Conservation (phyloP, 1,139 yeast species). For the Eremothecium coryli region DNA sequence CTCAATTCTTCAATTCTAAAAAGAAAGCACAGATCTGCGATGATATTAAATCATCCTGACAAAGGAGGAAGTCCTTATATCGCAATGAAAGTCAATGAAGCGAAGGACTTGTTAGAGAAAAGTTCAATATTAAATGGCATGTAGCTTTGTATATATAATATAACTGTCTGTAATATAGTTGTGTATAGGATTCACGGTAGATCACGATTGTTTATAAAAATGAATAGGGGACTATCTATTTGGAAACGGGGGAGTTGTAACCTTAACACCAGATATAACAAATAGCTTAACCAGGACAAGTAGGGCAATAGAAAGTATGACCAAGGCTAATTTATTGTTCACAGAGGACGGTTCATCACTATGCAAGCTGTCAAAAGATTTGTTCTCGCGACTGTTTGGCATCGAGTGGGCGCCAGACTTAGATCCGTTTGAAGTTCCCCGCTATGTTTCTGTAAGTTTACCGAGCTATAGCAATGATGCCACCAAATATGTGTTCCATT, state of each 20-base stretch:
- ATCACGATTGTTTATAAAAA: too few species aligned
- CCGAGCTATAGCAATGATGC: conserved; percentile 11
- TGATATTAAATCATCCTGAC: conserved; percentile 93
- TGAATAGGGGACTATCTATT: too few species aligned
- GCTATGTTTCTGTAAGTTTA: conserved; percentile 13
- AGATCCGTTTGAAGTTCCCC: background rate
- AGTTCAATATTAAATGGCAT: conserved; percentile 13
- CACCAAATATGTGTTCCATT: conserved; percentile 6
- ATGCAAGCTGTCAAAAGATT: conserved; percentile 6
- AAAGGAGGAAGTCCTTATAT: conserved; percentile 92
- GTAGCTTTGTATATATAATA: too few species aligned
- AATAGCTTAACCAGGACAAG: too few species aligned
- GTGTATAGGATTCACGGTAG: too few species aligned
- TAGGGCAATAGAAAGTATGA: too few species aligned
- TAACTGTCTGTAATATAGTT: too few species aligned
- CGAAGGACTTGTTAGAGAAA: conserved; percentile 33
- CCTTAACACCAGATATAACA: too few species aligned
- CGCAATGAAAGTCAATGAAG: conserved; percentile 96
- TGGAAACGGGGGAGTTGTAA: too few species aligned
- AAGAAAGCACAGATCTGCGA: conserved; percentile 80
- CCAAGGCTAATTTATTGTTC: conserved; percentile 7
- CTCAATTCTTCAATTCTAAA: conserved; percentile 60
- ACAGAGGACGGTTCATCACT: conserved; percentile 1
- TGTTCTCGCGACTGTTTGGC: conserved; percentile 4
- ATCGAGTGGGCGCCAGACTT: background rate